These are phyloP conservation scores for Colletotrichum somersetense DNA, from an alignment of 2,329 filamentous ascomycete species.

Conservation along the genomic window DNA sequence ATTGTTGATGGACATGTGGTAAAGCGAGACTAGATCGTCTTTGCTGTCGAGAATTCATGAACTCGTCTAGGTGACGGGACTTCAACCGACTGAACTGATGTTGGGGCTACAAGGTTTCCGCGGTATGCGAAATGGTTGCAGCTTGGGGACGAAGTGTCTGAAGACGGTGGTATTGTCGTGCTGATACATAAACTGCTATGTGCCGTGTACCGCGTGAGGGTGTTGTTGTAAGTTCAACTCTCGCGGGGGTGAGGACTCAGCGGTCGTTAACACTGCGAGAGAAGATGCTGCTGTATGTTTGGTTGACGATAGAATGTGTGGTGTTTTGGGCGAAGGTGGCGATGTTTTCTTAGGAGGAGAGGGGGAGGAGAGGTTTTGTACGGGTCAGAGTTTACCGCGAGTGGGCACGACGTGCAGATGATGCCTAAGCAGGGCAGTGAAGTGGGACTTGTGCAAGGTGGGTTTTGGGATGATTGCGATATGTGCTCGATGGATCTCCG, in stretches of 20 bases:
- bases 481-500: conserved; percentile 29
- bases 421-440: conserved; percentile 28
- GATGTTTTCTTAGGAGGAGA: conserved; percentile 4
- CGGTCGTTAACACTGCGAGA: conserved; percentile 33
- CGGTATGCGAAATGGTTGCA: conserved; percentile 97
- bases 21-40: conserved; percentile 60
- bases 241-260: conserved; percentile 35
- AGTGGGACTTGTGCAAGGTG: conserved; percentile 9
- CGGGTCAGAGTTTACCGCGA: conserved; percentile 11
- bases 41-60: conserved; percentile 69
- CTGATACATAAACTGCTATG: conserved; percentile 94
- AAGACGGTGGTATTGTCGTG: conserved; percentile 90
- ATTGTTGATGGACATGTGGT: conserved; percentile 68
- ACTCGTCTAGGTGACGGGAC: conserved; percentile 58
- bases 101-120: conserved; percentile 92
- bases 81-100: conserved; percentile 94
- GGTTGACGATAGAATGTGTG: conserved; percentile 17
- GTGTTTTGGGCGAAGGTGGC: conserved; percentile 8
- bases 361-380: conserved; percentile 18
- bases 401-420: conserved; percentile 16
- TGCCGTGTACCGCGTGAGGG: conserved; percentile 39
- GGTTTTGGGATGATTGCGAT: conserved; percentile 14
- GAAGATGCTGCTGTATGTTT: conserved; percentile 23
- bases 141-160: conserved; percentile 94
- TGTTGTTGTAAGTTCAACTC: conserved; percentile 39